Conservation (phyloP, 1,284 basidiomycete genomes). For the Boletus nobilissimus region DNA sequence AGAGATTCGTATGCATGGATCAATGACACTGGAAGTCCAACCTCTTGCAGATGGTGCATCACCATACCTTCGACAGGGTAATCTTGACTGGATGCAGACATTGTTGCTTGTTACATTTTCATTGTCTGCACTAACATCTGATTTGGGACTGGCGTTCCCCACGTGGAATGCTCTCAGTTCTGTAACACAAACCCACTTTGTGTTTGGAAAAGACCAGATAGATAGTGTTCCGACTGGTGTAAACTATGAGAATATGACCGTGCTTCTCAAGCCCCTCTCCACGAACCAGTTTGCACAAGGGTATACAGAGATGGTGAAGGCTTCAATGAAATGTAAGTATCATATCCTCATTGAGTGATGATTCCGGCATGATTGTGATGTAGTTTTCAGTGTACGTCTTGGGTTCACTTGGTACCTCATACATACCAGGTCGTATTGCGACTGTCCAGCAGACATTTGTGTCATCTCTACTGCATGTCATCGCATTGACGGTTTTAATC, state of each 20-base stretch:
- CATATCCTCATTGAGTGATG: background rate
- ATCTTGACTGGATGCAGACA: slow-evolving; percentile 32
- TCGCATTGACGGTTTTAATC: slow-evolving; percentile 20
- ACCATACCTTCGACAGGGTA: slow-evolving; percentile 16
- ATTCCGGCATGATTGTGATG: background rate
- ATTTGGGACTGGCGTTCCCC: slow-evolving; percentile 25
- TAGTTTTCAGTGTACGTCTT: slow-evolving; percentile 22
- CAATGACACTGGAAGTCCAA: slow-evolving; percentile 22
- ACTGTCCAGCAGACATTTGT: slow-evolving; percentile 23
- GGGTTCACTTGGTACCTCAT: slow-evolving; percentile 23
- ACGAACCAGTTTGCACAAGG: slow-evolving; percentile 16
- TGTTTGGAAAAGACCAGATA: slow-evolving; percentile 25
- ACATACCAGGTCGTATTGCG: slow-evolving; percentile 31
- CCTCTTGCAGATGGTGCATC: background rate
- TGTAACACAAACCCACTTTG: slow-evolving; percentile 18
- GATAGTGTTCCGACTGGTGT: background rate
- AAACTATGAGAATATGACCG: slow-evolving; percentile 13
- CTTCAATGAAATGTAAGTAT: slow-evolving; percentile 31
- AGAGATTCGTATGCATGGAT: slow-evolving; percentile 30
- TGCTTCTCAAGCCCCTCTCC: slow-evolving; percentile 17
- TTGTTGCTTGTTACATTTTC: slow-evolving; percentile 26
- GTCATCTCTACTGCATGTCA: slow-evolving; percentile 28
- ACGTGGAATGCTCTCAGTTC: slow-evolving; percentile 24
- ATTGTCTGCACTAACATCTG: slow-evolving; percentile 14
- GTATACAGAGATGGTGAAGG: slow-evolving; percentile 24